A percentile compares a stretch with the other conserved stretches of the same genome.
Evolutionary conservation across 345 rosid genomes (phyloP).

Genomic region (Eucalyptus leucophloia): DNA sequence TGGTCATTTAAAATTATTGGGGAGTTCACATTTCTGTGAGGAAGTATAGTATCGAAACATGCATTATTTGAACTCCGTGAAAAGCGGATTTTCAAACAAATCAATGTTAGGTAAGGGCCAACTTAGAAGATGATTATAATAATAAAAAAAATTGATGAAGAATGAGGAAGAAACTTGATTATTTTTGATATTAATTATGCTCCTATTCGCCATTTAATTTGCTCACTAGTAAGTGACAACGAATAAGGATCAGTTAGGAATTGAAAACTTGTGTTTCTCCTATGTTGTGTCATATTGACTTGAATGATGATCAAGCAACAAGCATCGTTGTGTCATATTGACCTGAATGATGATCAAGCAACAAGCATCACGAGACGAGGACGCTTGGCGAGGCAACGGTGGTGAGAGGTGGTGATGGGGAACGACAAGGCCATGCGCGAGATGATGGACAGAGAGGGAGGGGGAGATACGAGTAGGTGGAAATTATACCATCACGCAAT

Average conservation of each 20-base stretch:
- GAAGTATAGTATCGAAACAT: not conserved
- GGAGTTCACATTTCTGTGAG: not conserved
- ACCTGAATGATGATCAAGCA: not conserved
- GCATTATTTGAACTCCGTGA: not conserved
- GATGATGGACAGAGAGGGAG: not conserved
- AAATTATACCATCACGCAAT: not conserved
- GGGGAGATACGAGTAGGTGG: not conserved
- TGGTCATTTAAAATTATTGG: not conserved
- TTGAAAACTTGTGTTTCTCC: not conserved
- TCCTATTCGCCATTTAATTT: not conserved
- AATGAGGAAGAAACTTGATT: not conserved
- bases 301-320: not conserved
- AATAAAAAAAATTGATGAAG: not conserved
- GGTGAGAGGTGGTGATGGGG: not conserved
- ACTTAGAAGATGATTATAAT: not conserved
- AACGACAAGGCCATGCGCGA: not conserved
- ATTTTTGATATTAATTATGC: not conserved
- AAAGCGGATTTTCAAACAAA: not conserved
- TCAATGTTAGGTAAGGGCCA: not conserved
- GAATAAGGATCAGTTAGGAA: not conserved
- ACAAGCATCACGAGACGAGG: not conserved
- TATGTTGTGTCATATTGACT: too few species aligned
- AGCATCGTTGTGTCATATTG: too few species aligned
- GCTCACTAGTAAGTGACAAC: not conserved
- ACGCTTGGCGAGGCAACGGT: not conserved